Evolutionary conservation across 2,329 filamentous ascomycete species (phyloP).

Genomic region (Periconia sp.): DNA sequence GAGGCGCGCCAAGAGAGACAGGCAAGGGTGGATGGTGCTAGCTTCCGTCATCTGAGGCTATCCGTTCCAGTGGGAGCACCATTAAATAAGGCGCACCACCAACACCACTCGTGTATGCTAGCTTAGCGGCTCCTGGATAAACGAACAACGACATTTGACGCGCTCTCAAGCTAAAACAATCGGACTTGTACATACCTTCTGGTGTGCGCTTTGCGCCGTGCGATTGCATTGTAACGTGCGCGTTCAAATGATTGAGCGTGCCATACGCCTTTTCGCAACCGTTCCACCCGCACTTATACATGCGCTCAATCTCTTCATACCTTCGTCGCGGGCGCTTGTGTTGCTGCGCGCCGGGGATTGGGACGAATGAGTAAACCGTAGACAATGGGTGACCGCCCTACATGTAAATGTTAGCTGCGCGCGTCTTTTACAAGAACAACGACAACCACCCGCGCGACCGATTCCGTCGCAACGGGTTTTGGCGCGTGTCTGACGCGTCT

Average conservation of each 20-base stretch:
- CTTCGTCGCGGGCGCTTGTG: conserved; percentile 91
- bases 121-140: conserved; percentile 28
- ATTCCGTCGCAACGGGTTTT: neutral
- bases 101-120: conserved; percentile 41
- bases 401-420: conserved; percentile 1
- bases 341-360: conserved; percentile 94
- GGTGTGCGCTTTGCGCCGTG: conserved; percentile 93
- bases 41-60: conserved; percentile 49
- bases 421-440: neutral
- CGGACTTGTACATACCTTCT: conserved; percentile 71
- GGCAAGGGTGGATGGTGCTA: conserved; percentile 45
- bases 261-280: conserved; percentile 98
- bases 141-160: conserved; percentile 20
- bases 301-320: conserved; percentile 98
- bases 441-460: neutral
- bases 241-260: conserved; percentile 94
- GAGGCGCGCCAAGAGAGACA: conserved; percentile 35
- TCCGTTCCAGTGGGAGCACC: conserved; percentile 55
- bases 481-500: neutral
- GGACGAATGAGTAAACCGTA: conserved; percentile 98
- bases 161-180: conserved; percentile 6
- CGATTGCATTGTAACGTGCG: conserved; percentile 98
- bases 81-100: conserved; percentile 52
- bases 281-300: conserved; percentile 99
- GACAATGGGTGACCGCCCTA: conserved; percentile 57